phyloP scores from a whole-genome alignment of 345 rosid species.

The Cardamine resedifolia region DNA sequence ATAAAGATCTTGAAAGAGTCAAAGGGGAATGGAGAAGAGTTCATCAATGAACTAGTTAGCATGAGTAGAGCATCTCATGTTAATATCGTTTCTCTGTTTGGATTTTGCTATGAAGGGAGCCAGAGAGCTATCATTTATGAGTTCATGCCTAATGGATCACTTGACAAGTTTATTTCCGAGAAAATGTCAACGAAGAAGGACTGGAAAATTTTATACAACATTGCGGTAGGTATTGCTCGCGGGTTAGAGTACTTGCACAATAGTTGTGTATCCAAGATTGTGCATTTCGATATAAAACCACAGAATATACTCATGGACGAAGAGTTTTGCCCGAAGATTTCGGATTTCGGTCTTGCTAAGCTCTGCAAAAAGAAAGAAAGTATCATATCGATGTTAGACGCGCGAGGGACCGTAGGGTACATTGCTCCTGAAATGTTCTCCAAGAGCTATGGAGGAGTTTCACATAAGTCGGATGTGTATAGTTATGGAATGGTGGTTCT shows the following conservation, averaged over 20 bases:
- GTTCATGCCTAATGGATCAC: slow-evolving; percentile 47
- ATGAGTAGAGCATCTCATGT: slow-evolving; percentile 56
- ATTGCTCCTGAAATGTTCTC: slow-evolving; percentile 44
- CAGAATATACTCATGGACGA: slow-evolving; percentile 45
- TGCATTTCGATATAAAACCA: slow-evolving; percentile 55
- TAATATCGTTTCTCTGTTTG: slow-evolving; percentile 39
- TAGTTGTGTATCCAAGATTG: slow-evolving; percentile 43
- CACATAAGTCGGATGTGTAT: slow-evolving; percentile 45
- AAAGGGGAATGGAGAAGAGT: slow-evolving; percentile 46
- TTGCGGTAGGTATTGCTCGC: slow-evolving; percentile 37
- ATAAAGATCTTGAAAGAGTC: slow-evolving; percentile 39
- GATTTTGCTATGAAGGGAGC: slow-evolving; percentile 34
- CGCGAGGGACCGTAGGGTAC: slow-evolving; percentile 41
- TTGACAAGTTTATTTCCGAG: slow-evolving; percentile 39
- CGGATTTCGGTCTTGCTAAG: slow-evolving; percentile 52
- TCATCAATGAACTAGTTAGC: slow-evolving; percentile 50
- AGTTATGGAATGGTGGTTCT: slow-evolving; percentile 44
- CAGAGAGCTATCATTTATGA: slow-evolving; percentile 43
- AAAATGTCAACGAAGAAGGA: not conserved
- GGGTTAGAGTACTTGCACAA: slow-evolving; percentile 51
- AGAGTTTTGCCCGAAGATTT: slow-evolving; percentile 45
- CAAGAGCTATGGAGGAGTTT: slow-evolving; percentile 41
- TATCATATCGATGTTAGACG: slow-evolving; percentile 29
- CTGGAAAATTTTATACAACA: slow-evolving; percentile 34
- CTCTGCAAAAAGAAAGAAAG: slow-evolving; percentile 38